Evolutionary conservation across 345 rosid genomes (phyloP).

Genomic region (Eucalyptus tenuipes): DNA sequence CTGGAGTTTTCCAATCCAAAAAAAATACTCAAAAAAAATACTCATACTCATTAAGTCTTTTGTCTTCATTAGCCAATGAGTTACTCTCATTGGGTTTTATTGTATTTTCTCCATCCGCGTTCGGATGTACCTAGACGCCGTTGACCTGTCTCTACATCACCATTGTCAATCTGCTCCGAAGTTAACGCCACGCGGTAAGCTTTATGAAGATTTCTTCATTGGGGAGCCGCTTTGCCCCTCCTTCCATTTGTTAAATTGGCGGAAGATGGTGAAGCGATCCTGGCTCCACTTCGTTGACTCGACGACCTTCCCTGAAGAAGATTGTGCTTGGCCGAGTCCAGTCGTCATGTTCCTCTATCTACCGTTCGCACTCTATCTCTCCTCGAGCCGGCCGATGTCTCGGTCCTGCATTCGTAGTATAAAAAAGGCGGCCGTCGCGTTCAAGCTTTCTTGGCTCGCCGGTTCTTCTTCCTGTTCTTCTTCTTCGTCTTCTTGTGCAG

Average conservation of each 20-base stretch:
- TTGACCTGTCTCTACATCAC: not conserved
- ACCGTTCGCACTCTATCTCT: not conserved
- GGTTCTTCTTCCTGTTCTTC: not conserved
- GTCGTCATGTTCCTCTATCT: not conserved
- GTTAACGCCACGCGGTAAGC: too few relatives aligned
- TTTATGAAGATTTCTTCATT: not conserved
- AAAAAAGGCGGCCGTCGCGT: not conserved
- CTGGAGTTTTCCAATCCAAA: too few relatives aligned
- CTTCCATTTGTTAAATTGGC: not conserved
- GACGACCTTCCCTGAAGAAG: not conserved
- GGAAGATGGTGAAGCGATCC: not conserved
- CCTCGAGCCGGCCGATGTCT: too few relatives aligned
- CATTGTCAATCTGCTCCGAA: not conserved
- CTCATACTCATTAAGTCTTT: too few relatives aligned
- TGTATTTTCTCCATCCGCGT: too few relatives aligned
- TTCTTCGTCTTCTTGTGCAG: not conserved
- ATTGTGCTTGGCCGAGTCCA: not conserved
- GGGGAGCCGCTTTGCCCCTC: rapidly evolving
- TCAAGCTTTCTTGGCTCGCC: not conserved
- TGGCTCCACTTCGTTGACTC: not conserved
- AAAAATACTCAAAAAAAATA: too few relatives aligned
- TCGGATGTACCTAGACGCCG: not conserved
- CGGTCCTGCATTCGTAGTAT: not conserved
- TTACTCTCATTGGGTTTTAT: too few relatives aligned
- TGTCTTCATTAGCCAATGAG: too few relatives aligned